Conservation (phyloP, 1,284 basidiomycete species). For the Rhodotorula sp. region DNA sequence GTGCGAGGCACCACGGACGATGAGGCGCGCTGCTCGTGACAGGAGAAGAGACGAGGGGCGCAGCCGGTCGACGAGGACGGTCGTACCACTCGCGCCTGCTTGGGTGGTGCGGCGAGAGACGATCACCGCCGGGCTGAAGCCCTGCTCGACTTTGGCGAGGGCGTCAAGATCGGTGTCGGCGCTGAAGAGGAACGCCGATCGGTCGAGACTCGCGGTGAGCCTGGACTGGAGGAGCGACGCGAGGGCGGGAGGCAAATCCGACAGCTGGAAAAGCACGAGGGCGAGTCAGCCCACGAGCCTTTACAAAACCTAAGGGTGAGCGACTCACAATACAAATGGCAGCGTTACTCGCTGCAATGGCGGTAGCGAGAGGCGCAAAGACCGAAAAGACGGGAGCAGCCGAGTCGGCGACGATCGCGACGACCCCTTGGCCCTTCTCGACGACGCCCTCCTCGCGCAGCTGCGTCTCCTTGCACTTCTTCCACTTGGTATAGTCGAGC, state of each 20-base stretch:
- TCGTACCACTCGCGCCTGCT: neutral
- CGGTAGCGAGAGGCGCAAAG: slow-evolving; percentile 6
- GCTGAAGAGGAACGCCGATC: slow-evolving; percentile 1
- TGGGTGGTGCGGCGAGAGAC: neutral
- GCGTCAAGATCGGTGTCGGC: neutral
- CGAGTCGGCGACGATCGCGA: neutral
- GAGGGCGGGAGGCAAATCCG: neutral
- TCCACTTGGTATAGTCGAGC: neutral
- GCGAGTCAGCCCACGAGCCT: neutral
- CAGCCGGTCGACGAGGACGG: slow-evolving; percentile 7
- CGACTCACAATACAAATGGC: neutral
- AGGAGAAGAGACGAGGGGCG: slow-evolving; percentile 1
- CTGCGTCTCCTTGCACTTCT: neutral
- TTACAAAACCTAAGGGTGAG: too few relatives aligned
- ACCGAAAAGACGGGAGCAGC: slow-evolving; percentile 6
- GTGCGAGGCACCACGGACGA: slow-evolving; percentile 12
- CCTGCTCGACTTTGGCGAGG: too few relatives aligned
- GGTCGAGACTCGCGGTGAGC: neutral
- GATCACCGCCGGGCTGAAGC: neutral
- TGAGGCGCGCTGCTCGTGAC: neutral
- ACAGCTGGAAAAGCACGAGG: neutral
- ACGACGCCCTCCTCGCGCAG: neutral
- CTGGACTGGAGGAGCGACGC: neutral
- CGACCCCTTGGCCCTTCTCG: neutral
- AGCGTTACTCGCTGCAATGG: slow-evolving; percentile 9